phyloP scores from a whole-genome alignment of 495 filamentous ascomycete genomes.

The Oidiodendron maius region DNA sequence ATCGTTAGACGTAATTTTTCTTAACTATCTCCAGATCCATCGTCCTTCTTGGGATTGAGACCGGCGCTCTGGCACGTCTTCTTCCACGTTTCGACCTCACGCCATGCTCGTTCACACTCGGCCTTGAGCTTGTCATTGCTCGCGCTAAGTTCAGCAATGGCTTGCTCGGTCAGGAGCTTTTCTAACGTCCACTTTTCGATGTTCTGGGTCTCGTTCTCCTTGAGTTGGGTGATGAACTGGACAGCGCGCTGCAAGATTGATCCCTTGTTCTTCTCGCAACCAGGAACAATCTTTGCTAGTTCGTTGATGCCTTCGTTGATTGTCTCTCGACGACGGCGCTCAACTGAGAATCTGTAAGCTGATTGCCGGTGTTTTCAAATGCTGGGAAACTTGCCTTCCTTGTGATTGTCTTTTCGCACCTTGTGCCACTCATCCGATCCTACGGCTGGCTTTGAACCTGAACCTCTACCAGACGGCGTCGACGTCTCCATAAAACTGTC shows the following conservation, averaged over 20 bases:
- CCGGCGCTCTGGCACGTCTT: constrained; percentile 72
- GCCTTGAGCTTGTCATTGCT: constrained; percentile 87
- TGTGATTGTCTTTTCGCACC: constrained; percentile 95
- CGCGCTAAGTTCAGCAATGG: constrained; percentile 80
- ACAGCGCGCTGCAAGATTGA: constrained; percentile 93
- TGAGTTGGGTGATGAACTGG: constrained; percentile 87
- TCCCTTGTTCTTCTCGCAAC: constrained; percentile 98
- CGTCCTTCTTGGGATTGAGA: constrained; percentile 34
- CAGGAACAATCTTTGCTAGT: constrained; percentile 93
- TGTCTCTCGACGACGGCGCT: constrained; percentile 93
- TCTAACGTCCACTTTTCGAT: constrained; percentile 96
- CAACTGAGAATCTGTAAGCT: constrained; percentile 51
- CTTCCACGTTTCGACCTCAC: constrained; percentile 82
- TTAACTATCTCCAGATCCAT: constrained; percentile 17
- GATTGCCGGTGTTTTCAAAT: neutral
- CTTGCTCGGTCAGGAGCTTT: constrained; percentile 91
- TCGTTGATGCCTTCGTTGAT: constrained; percentile 99
- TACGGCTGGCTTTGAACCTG: constrained; percentile 70
- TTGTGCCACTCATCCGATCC: constrained; percentile 98
- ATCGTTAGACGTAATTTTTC: constrained; percentile 9
- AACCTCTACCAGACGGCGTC: constrained; percentile 13
- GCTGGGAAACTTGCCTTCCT: constrained; percentile 68
- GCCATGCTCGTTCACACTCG: constrained; percentile 65
- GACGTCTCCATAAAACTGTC: constrained; percentile 21
- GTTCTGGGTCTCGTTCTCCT: constrained; percentile 88